These are phyloP conservation scores for Ceriops decandra DNA, from an alignment of 345 rosid species.

Conservation along the genomic window DNA sequence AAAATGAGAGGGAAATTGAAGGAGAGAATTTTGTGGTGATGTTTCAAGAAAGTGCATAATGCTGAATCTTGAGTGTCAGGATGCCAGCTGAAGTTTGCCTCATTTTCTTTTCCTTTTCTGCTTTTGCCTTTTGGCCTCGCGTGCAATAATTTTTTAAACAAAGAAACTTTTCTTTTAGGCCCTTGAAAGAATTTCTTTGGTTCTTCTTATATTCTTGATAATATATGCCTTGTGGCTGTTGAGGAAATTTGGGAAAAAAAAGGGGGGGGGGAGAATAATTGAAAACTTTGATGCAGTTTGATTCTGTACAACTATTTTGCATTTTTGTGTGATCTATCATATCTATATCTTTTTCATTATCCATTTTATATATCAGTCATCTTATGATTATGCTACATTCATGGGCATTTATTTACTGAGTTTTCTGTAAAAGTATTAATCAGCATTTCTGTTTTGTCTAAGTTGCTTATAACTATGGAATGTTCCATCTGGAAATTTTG, in stretches of 20 bases:
- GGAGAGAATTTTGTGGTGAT: too few relatives aligned
- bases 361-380: background rate
- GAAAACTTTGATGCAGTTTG: background rate
- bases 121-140: too few relatives aligned
- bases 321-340: background rate
- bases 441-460: background rate
- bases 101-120: too few relatives aligned
- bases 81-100: too few relatives aligned
- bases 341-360: background rate
- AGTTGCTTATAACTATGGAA: background rate
- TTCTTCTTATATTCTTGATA: background rate
- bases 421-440: background rate
- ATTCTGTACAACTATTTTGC: background rate
- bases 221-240: background rate
- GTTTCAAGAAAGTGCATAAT: too few relatives aligned
- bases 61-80: too few relatives aligned
- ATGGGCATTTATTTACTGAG: background rate
- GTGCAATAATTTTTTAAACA: too few relatives aligned
- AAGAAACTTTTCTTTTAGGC: too few relatives aligned
- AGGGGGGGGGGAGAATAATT: background rate
- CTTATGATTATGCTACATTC: background rate
- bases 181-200: background rate
- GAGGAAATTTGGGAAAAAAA: background rate
- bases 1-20: too few relatives aligned
- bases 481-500: background rate